Percentiles rank a stretch among this genome's conserved stretches.
These are phyloP conservation scores for Yarrowia bubula DNA, from an alignment of 805 yeast species.

Conservation along the genomic window DNA sequence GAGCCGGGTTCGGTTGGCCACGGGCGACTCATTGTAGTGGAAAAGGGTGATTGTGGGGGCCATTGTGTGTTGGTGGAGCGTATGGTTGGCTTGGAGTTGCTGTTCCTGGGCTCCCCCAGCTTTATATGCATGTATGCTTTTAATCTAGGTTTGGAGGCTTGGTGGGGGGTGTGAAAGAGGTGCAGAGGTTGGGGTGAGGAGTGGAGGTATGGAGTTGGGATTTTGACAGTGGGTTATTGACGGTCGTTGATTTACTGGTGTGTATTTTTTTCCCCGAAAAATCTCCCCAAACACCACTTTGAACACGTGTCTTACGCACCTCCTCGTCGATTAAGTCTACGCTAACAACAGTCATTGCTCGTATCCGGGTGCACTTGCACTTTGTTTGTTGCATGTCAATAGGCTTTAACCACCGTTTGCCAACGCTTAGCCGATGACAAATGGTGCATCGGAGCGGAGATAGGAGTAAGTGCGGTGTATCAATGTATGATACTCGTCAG, in stretches of 20 bases:
- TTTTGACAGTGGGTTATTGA: neutral
- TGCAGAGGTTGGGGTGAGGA: neutral
- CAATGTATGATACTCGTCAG: no score
- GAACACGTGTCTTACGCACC: neutral
- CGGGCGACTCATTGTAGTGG: slow-evolving; percentile 26
- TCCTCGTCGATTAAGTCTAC: neutral
- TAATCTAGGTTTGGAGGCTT: neutral
- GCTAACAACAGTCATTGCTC: neutral
- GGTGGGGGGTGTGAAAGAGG: neutral
- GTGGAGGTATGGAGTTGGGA: neutral
- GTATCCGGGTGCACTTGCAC: slow-evolving; percentile 13
- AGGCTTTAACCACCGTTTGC: slow-evolving; percentile 5
- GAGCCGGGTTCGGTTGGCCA: slow-evolving; percentile 20
- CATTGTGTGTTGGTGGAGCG: neutral
- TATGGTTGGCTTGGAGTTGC: neutral
- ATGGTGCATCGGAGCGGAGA: neutral
- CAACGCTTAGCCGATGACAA: neutral
- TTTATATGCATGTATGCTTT: slow-evolving; percentile 7
- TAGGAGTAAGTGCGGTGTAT: no score
- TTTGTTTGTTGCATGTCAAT: neutral
- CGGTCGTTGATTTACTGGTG: neutral
- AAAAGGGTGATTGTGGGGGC: slow-evolving; percentile 11
- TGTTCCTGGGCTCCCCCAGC: neutral
- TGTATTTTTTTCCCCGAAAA: neutral
- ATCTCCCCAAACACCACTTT: no score